Evolutionary conservation across 2,329 filamentous ascomycete genomes (phyloP), one percentile per base, ranked within the genome.

Genomic region (Lachnellula occidentalis): DNA sequence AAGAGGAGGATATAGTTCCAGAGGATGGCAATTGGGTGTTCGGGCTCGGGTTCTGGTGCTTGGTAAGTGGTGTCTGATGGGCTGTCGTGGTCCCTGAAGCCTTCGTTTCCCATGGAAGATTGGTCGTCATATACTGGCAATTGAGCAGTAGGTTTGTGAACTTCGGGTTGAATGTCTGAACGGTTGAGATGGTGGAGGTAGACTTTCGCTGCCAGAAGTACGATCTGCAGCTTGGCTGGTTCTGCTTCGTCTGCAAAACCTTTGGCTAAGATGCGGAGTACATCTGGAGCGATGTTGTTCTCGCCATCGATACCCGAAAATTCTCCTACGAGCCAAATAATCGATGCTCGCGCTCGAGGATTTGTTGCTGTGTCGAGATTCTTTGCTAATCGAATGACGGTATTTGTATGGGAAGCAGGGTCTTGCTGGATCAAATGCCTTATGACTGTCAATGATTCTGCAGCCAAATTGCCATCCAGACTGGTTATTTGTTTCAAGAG

Each of bases 291-390:
- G 58, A 99, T 92, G 65, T 95, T 95, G 68, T 94, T 86, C 56
- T 92, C 86, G 9, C 86, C 81, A 53, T 90, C 83, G 2, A 87
- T 72, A 0, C 90, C 90, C 0, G 92, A 84, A 64, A 95, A 97
- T 71, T 99, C 94, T 45, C 94, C 94, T 0, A 97, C 92, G 0
- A 99, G 82, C 94, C 94, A 99, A 63, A 99, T 88, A 59, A 99
- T 96, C 48, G 90, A 96, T 3, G 94, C 94, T 61, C 94, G 81
- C 3, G 94, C 94, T 57, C 91, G 87, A 1, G 94, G 85, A 58
- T 94, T 92, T 0, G 88, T 90, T 1, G 91, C 89, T 3, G 87
- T 88, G 66, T 96, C 94, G 2, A 99, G 81, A 58, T 96, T 92
- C 71, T 91, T 94, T 5, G 94, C 94, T 48, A 99, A 74, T 46